Evolutionary conservation across 345 rosid genomes (phyloP), one percentile per base, ranked within the genome.

Genomic region (Combretum micranthum): DNA sequence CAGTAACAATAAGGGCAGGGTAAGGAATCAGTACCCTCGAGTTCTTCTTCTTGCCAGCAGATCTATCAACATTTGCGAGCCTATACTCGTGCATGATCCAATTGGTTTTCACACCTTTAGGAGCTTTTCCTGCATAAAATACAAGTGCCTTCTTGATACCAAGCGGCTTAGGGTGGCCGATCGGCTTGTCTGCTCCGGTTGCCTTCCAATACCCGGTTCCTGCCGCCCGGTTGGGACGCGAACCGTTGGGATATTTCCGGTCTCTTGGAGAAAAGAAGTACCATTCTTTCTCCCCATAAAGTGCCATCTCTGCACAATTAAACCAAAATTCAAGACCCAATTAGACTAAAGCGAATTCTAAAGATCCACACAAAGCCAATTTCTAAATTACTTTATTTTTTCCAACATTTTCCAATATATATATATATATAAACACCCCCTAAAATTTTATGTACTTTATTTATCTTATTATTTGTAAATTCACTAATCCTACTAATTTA

Each of bases 31-130:
- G 11, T 81, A 92, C 96, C 87, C 86, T 80, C 37, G 70, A 74
- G 54, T 79, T 84, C 59, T 65, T 79, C 45, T 72, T 88, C 60
- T 72, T 83, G 69, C 72, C 59, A 19, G 91, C 89, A 2, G 96
- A 81, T 25, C 96, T 73, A 57, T 92, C 89, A 0, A 88, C 88
- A 62, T 84, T 75, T n/a, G 95, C 87, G 6, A 85, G 90, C 45
- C 96, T 92, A 60, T 91, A 91, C 59, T 91, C 98, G 5, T 91
- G 98, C 98, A 91, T 91, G 50, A 92, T 92, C 98, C 98, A 92
- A 49, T 92, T 84, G 62, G 98, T 91, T 57, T 91, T 91, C 17
- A 85, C 61, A 3, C 92, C 98, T 64, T 62, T 83, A 0, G 88
- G 90, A 14, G 96, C 95, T 67, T 88, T 92, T 0, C 95, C 98